Conservation (phyloP, 2,329 filamentous ascomycete genomes). For the Coleophoma crateriformis region DNA sequence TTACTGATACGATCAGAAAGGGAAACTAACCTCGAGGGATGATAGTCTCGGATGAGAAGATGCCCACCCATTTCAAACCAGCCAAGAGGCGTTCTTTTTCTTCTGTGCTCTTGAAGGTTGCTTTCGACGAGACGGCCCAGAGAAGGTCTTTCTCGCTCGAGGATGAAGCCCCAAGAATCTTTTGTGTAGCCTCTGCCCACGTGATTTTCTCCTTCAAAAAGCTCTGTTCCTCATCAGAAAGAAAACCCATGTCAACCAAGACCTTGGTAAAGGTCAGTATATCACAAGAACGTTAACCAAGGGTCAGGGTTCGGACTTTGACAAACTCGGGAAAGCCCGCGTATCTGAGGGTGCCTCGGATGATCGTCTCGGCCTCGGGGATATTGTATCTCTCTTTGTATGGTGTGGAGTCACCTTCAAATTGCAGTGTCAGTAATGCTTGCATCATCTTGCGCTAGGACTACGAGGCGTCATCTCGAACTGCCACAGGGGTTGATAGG, state of each 20-base stretch:
- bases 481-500: too few species aligned
- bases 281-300: too few species aligned
- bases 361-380: constrained; percentile 82
- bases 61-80: constrained; percentile 67
- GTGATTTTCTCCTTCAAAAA: constrained; percentile 61
- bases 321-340: constrained; percentile 88
- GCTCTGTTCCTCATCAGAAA: constrained; percentile 62
- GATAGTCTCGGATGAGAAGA: constrained; percentile 65
- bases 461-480: too few species aligned
- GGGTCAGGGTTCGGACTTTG: constrained; percentile 32
- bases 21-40: constrained; percentile 49
- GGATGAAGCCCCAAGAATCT: constrained; percentile 61
- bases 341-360: constrained; percentile 82
- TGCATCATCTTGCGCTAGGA: too few species aligned
- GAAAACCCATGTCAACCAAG: constrained; percentile 86
- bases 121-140: constrained; percentile 69
- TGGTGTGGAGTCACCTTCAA: constrained; percentile 66
- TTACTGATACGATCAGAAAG: too few species aligned
- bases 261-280: constrained; percentile 27
- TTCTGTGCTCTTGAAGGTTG: constrained; percentile 61
- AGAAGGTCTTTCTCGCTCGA: constrained; percentile 63
- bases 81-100: constrained; percentile 65
- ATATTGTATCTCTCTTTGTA: constrained; percentile 90
- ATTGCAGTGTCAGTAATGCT: too few species aligned
- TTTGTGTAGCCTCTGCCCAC: constrained; percentile 61